These are phyloP conservation scores for Diplodia intermedia DNA, from an alignment of 2,329 filamentous ascomycete genomes.

Conservation along the genomic window DNA sequence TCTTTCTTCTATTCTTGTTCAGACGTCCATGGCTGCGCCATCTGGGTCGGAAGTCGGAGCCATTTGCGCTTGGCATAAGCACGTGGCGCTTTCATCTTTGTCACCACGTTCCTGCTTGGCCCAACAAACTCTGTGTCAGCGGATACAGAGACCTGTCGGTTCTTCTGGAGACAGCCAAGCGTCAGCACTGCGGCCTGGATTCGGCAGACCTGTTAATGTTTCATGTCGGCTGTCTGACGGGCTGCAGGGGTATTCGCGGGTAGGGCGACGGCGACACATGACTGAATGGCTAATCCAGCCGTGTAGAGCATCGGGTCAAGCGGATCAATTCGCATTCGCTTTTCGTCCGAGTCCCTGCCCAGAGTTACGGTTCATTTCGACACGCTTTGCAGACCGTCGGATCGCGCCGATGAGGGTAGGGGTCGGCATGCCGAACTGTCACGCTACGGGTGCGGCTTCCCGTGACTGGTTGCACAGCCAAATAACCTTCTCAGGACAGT, in stretches of 20 bases:
- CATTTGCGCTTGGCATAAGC: constrained; percentile 14
- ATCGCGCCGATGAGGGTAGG: neutral
- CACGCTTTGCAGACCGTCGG: neutral
- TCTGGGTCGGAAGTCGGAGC: neutral
- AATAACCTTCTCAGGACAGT: constrained; percentile 10
- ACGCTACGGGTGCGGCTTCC: neutral
- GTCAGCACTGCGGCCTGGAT: neutral
- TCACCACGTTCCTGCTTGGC: neutral
- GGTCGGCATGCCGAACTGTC: constrained; percentile 14
- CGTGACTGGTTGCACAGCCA: neutral
- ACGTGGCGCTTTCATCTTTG: neutral
- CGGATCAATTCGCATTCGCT: neutral
- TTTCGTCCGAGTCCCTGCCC: neutral
- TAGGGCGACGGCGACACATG: neutral
- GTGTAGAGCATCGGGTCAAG: neutral
- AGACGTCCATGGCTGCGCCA: neutral
- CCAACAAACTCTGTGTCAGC: neutral
- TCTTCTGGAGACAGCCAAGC: neutral
- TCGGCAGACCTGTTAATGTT: neutral
- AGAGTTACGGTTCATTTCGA: neutral
- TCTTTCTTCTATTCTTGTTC: neutral
- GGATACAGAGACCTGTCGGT: neutral
- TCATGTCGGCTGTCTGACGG: constrained; percentile 12
- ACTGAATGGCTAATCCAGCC: neutral
- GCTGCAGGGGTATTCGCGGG: neutral